Conservation (phyloP, 2,329 filamentous ascomycete genomes). For the Westerdykella aurantiaca region DNA sequence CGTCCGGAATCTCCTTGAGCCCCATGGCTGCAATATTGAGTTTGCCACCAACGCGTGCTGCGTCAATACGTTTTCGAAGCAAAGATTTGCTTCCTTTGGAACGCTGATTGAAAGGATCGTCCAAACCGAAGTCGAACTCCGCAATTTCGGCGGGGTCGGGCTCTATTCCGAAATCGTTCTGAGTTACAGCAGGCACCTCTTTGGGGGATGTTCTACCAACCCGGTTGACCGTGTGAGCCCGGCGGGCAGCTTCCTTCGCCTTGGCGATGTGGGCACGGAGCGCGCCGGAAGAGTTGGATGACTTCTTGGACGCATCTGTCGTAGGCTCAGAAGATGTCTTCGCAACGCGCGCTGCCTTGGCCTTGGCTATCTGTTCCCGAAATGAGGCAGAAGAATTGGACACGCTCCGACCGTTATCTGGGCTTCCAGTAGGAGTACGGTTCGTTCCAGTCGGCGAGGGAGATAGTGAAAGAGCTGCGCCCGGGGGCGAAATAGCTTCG, state of each 20-base stretch:
- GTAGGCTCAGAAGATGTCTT: constrained; percentile 5
- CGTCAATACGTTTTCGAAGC: constrained; percentile 64
- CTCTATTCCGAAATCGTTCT: constrained; percentile 20
- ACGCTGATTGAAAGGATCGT: constrained; percentile 66
- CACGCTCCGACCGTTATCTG: constrained; percentile 33
- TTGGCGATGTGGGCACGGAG: constrained; percentile 87
- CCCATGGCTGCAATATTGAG: constrained; percentile 85
- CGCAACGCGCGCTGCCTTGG: constrained; percentile 65
- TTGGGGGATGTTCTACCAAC: constrained; percentile 23
- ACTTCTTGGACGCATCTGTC: constrained; percentile 23
- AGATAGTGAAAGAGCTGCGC: constrained; percentile 11
- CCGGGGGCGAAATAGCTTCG: constrained; percentile 28
- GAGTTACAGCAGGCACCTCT: constrained; percentile 13
- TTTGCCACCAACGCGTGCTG: constrained; percentile 69
- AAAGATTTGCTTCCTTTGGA: constrained; percentile 59
- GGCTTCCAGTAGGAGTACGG: constrained; percentile 27
- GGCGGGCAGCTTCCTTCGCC: constrained; percentile 67
- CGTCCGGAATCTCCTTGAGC: constrained; percentile 70
- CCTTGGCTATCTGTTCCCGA: constrained; percentile 86
- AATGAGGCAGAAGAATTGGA: constrained; percentile 72
- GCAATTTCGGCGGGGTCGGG: constrained; percentile 29
- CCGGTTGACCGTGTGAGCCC: constrained; percentile 16
- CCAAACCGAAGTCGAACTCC: constrained; percentile 55
- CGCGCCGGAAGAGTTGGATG: constrained; percentile 64
- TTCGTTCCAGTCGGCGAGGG: constrained; percentile 15